Evolutionary conservation across 2,329 filamentous ascomycete species (phyloP), one percentile per base, ranked within the genome.

Genomic region (Lasiodiplodia sp.): DNA sequence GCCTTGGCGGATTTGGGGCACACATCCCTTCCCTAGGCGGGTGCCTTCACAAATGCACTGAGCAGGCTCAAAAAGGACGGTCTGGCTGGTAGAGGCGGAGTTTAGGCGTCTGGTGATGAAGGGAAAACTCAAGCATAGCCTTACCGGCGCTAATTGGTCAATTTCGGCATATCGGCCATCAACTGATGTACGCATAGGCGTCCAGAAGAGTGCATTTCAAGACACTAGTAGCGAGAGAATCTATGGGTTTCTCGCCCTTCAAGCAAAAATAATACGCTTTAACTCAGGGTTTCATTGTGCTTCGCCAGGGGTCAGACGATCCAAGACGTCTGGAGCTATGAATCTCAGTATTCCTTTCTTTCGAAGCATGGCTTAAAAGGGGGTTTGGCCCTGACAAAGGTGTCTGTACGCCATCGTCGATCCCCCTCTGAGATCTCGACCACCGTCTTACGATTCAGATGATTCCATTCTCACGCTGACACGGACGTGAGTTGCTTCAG

Each of bases 11-110:
- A 37, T 37, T 8, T 7, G 7, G 5, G 51, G 34, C 31, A 3
- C 16, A 34, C 16, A 23, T n/a, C 11, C 44, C 16, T 28, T 14
- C 25, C 21, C 18, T 66, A 14, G 28, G 31, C 7, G 51, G 58
- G 10, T 34, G 12, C 37, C 10, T 47, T 25, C 7, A 23, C n/a
- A 25, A 16, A 56, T 55, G 51, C 51, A 23, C 40, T 21, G 40
- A 18, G 31, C 64, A 34, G 53, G 53, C 40, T 66, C 31, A 18
- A 57, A 57, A 28, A 37, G 38, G 49, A 38, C 25, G 38, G 64
- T 52, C 53, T 56, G 23, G 38, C 53, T 37, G 21, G 51, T 51
- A 66, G 28, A 47, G 51, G 34, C 53, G 51, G 74, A 72, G 68
- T 63, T 69, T 12, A 63, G 63, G 53, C 51, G 21, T 67, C 40